Conservation (phyloP, 2,329 filamentous ascomycete genomes). For the Exophiala sideris region DNA sequence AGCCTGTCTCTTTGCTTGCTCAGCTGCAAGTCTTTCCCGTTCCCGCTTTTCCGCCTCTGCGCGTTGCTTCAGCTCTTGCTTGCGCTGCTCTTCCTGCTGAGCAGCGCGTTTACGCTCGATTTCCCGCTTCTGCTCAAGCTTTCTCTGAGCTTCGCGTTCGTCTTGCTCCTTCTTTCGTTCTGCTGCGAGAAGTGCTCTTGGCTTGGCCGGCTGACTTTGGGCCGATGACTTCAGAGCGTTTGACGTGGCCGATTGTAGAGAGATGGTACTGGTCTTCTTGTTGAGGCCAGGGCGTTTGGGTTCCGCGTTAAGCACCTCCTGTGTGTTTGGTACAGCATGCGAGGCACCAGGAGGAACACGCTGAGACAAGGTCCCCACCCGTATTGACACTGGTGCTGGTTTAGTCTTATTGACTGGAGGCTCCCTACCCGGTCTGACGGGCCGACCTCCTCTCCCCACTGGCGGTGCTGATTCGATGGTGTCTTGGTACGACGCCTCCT, state of each 20-base stretch:
- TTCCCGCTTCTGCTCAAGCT: constrained; percentile 77
- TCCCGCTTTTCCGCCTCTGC: constrained; percentile 52
- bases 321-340: constrained; percentile 55
- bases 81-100: constrained; percentile 59
- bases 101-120: constrained; percentile 72
- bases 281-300: constrained; percentile 47
- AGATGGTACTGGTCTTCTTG: constrained; percentile 64
- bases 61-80: constrained; percentile 59
- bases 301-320: constrained; percentile 55
- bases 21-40: constrained; percentile 45
- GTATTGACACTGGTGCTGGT: constrained; percentile 44
- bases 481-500: constrained; percentile 24
- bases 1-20: constrained; percentile 64
- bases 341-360: constrained; percentile 49
- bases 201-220: constrained; percentile 60
- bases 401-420: constrained; percentile 41
- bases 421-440: constrained; percentile 44
- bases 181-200: constrained; percentile 70
- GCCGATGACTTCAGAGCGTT: constrained; percentile 63
- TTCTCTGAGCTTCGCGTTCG: constrained; percentile 73
- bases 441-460: constrained; percentile 38
- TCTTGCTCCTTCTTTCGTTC: constrained; percentile 80
- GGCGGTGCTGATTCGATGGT: constrained; percentile 31
- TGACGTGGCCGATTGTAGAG: constrained; percentile 35
- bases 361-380: constrained; percentile 48